Evolutionary conservation across 306 rosid species (phyloP).

Genomic region (Hippophae rhamnoides): DNA sequence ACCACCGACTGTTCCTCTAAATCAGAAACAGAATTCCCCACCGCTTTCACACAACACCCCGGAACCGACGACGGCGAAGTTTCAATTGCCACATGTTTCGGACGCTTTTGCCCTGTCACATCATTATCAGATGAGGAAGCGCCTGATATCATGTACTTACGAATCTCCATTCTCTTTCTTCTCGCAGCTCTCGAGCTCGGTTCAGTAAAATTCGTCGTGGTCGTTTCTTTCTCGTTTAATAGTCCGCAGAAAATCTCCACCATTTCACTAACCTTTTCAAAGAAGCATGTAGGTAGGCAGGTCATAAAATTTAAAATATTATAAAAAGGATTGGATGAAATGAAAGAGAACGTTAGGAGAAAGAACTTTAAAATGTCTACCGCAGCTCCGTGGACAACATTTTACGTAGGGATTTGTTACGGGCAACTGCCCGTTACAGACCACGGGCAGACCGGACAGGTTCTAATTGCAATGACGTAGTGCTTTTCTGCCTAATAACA

Average conservation of each 20-base stretch:
- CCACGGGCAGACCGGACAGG: no score
- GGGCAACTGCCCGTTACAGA: no score
- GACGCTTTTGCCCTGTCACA: no score
- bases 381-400: no score
- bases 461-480: no score
- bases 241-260: conserved; percentile 36
- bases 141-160: conserved; percentile 34
- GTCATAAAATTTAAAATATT: background rate
- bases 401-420: no score
- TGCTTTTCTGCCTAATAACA: conserved; percentile 10
- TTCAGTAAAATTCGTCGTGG: conserved; percentile 16
- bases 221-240: conserved; percentile 20
- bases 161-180: conserved; percentile 42
- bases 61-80: no score
- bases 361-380: no score
- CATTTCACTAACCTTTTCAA: conserved; percentile 9
- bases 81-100: no score
- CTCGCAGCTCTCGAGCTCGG: conserved; percentile 34
- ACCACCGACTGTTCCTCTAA: background rate
- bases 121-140: background rate
- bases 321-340: no score
- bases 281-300: background rate
- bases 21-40: background rate
- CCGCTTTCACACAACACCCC: no score
- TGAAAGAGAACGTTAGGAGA: no score